Evolutionary conservation across 106 monocot species (phyloP), one percentile per base, ranked within the genome.

Genomic region (Platanthera guangdongensis): DNA sequence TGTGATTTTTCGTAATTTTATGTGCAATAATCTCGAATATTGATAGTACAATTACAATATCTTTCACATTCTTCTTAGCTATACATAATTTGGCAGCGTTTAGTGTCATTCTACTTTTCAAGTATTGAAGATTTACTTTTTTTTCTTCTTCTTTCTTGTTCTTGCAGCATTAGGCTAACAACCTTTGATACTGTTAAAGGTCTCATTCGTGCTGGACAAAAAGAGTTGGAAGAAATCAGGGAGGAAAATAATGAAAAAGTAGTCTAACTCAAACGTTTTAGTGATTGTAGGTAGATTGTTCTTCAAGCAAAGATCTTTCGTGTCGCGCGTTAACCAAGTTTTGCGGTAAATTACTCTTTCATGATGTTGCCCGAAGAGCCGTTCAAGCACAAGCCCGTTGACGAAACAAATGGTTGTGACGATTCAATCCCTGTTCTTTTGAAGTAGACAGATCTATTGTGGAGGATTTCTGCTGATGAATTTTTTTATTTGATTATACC

Each of bases 161-260:
- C 59, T 57, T 87, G 78, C 88, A 93, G 96, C 72, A 91, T 97
- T 75, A 97, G 84, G 84, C 64, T 97, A 80, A 97, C 96, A 14
- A 79, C 86, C 48, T 96, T 97, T 77, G 96, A 97, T 63, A 77
- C 77, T 0, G 86, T 92, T 64, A 92, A 92, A 82, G 67, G 84
- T 52, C 76, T 91, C 8, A 84, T 92, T 22, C 64, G 82, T 52
- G 57, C 82, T 9, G 81, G 84, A 25, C 68, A 84, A 82, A 83
- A 79, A 63, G 91, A 92, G 69, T 74, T 92, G 21, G 80, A 84
- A 60, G 83, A 51, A 52, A 74, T 88, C 47, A 82, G 53, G 47
- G 81, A 81, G 52, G 80, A 86, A 77, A 84, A 73, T 62, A 47
- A 71, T 30, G 75, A 81, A 47, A 82, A 84, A 75, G 12, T 83